These are phyloP conservation scores for Gynochthodes officinalis DNA, from an alignment of 257 asterid species.

Conservation along the genomic window DNA sequence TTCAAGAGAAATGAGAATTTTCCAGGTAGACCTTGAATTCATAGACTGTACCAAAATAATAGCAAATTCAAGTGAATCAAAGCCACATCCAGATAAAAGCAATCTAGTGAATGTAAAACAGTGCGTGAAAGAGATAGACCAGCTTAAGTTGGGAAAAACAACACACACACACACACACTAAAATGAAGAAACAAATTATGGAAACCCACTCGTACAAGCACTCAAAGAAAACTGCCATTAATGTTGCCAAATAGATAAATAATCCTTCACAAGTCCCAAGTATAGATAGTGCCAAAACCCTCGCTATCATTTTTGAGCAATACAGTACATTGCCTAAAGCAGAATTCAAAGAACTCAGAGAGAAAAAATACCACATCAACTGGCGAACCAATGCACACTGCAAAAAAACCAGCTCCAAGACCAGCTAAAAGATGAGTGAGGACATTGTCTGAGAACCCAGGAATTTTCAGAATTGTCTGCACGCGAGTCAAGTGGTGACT, in stretches of 20 bases:
- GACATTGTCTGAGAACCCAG: slow-evolving; percentile 94
- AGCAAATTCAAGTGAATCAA: background rate
- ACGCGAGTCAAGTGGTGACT: background rate
- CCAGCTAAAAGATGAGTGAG: slow-evolving; percentile 87
- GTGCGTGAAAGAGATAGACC: background rate
- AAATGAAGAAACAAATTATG: background rate
- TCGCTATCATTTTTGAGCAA: background rate
- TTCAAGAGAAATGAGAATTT: too few relatives aligned
- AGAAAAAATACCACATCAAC: slow-evolving; percentile 81
- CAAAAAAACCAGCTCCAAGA: slow-evolving; percentile 95
- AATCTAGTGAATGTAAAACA: background rate
- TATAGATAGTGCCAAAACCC: background rate
- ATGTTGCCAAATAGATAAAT: background rate
- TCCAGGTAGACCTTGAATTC: background rate
- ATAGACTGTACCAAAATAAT: background rate
- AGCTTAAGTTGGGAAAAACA: background rate
- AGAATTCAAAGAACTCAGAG: background rate
- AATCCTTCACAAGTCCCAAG: background rate
- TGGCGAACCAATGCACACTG: slow-evolving; percentile 98
- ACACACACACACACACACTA: background rate
- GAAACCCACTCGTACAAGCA: background rate
- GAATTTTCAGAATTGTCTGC: slow-evolving; percentile 86
- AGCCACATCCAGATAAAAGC: background rate
- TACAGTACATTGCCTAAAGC: background rate
- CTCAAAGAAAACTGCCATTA: background rate